Base-by-base conservation (phyloP, 306 rosid species). In the Rosa chinensis region DNA sequence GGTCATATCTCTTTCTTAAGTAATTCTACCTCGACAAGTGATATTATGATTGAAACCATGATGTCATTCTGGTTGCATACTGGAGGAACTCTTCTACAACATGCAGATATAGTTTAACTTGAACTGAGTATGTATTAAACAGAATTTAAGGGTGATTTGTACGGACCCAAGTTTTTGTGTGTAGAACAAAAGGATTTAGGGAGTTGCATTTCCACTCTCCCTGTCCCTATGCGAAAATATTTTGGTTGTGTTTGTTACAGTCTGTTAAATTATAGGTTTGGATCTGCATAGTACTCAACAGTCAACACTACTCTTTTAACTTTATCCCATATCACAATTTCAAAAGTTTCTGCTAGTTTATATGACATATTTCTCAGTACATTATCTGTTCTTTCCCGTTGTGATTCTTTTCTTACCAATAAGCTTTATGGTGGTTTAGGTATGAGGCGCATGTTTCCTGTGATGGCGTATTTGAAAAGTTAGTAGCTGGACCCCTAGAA, bases 401-500 rank as follows among this genome's bases (percentile, higher is more conserved):
- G 20, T 17, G 32, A 28, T 25, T 62, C 28, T 53, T 64, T 55
- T 21, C 3, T 63, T 75, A 43, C 16, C 10, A 8, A 49, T 76
- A 28, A 23, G 58, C 28, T 75, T 35, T 61, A 6, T 62, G 62
- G n/a, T 23, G 75, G 72, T 78, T 45, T 79, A 95, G 98, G 87
- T 95, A 92, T 42, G 96, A 95, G 79, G 93, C 84, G 72, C 84
- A 85, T 72, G 86, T 86, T 74, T 89, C 81, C 75, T 80, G 85
- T 79, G 82, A 88, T 71, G 81, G 85, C 55, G 79, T 89, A 78
- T 81, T 75, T 12, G 90, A 90, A 78, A 84, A 81, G 83, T 86
- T 92, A 79, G 86, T 84, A 72, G 77, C 78, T 62, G 98, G 99
- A 70, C 76, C 78, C 78, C 86, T 95, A 81, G 96, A 91, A 70